Evolutionary conservation across 2,329 filamentous ascomycete genomes (phyloP).

Genomic region (Eurotiales sp.): DNA sequence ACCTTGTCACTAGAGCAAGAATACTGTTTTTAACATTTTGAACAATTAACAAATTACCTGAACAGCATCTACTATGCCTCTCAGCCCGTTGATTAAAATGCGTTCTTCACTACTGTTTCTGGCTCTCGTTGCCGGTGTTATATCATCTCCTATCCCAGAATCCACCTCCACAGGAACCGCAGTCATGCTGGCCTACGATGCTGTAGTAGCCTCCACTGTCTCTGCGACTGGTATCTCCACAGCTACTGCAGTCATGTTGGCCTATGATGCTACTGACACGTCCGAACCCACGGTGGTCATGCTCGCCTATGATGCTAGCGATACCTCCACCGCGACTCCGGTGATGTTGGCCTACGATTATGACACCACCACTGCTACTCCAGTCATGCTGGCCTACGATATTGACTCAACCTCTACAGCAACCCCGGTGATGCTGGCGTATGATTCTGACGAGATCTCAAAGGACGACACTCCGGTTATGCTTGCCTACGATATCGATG

Average conservation of each 20-base stretch:
- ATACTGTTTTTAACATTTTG: background rate
- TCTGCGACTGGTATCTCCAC: background rate
- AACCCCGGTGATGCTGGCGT: background rate
- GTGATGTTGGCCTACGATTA: background rate
- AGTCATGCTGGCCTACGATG: background rate
- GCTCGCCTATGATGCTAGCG: background rate
- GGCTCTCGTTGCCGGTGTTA: background rate
- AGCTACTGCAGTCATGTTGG: background rate
- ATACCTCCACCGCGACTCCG: background rate
- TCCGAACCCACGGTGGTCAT: background rate
- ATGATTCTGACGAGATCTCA: background rate
- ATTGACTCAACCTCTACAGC: background rate
- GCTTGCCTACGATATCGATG: constrained; percentile 5
- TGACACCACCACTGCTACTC: background rate
- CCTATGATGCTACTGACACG: background rate
- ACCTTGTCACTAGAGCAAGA: too few relatives aligned
- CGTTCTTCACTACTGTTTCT: background rate
- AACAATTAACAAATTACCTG: too few relatives aligned
- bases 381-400: background rate
- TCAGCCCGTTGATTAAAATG: background rate
- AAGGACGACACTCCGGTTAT: background rate
- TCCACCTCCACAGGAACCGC: background rate
- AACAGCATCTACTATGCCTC: too few relatives aligned
- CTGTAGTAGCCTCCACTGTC: background rate
- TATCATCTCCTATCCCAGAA: background rate